Evolutionary conservation across 805 yeast genomes (phyloP).

Genomic region (Candida corydali): DNA sequence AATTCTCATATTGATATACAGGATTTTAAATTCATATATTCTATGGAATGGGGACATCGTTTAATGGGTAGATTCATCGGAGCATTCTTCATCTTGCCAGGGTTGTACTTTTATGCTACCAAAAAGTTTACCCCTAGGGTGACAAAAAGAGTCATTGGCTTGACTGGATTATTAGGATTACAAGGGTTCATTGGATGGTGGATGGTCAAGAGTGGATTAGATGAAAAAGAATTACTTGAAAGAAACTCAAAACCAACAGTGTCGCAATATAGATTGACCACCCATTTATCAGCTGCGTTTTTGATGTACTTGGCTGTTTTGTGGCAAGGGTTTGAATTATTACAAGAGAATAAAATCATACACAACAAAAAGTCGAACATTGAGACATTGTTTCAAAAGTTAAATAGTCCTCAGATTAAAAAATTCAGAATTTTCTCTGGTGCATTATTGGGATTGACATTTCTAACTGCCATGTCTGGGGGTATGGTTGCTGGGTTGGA

Average conservation of each 20-base stretch:
- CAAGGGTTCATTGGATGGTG: constrained; percentile 99
- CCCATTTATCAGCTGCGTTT: constrained; percentile 93
- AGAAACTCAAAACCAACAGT: constrained; percentile 95
- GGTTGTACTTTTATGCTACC: constrained; percentile 69
- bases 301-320: constrained; percentile 82
- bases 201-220: constrained; percentile 97
- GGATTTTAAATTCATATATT: constrained; percentile 90
- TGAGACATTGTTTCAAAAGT: constrained; percentile 47
- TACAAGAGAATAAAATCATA: constrained; percentile 68
- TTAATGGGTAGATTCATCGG: constrained; percentile 92
- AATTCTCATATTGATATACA: constrained; percentile 87
- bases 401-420: constrained; percentile 58
- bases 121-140: constrained; percentile 65
- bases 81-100: constrained; percentile 75
- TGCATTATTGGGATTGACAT: constrained; percentile 65
- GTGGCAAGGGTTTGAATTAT: constrained; percentile 82
- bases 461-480: constrained; percentile 93
- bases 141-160: constrained; percentile 62
- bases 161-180: constrained; percentile 75
- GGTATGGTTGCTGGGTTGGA: constrained; percentile 98
- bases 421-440: constrained; percentile 53
- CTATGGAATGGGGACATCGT: constrained; percentile 98
- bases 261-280: constrained; percentile 88
- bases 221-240: constrained; percentile 69
- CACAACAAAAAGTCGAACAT: constrained; percentile 46